phyloP scores from a whole-genome alignment of 257 asterid species.

The Gentiana dahurica region DNA sequence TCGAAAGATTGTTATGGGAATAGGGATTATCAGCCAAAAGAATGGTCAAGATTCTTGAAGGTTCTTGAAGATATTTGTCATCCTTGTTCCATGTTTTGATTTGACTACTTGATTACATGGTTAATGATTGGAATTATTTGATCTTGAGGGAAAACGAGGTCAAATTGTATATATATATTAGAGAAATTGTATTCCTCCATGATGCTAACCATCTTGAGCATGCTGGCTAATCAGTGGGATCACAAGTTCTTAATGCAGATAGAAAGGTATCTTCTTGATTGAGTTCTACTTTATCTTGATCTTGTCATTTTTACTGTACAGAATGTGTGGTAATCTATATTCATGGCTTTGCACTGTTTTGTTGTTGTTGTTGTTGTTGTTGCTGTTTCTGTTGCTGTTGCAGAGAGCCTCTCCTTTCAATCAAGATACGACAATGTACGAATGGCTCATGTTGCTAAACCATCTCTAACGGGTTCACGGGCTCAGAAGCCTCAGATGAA shows the following conservation, averaged over 20 bases:
- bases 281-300: background rate
- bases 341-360: slow-evolving; percentile 10
- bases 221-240: slow-evolving; percentile 94
- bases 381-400: too few species aligned
- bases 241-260: slow-evolving; percentile 64
- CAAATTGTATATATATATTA: slow-evolving; percentile 71
- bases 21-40: slow-evolving; percentile 57
- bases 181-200: slow-evolving; percentile 61
- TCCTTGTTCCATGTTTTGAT: background rate
- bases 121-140: too few species aligned
- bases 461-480: too few species aligned
- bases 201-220: slow-evolving; percentile 96
- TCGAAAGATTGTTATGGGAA: slow-evolving; percentile 70
- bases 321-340: too few species aligned
- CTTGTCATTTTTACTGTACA: background rate
- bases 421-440: too few species aligned
- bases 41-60: slow-evolving; percentile 81
- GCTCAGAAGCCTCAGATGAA: too few species aligned
- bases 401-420: too few species aligned
- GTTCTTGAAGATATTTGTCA: slow-evolving; percentile 50
- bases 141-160: slow-evolving; percentile 76
- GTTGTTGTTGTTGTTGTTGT: background rate
- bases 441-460: too few species aligned
- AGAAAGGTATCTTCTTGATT: slow-evolving; percentile 36
- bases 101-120: too few species aligned